Conservation (phyloP, 768 basidiomycete species). For the Cyclocybe cylindracea region DNA sequence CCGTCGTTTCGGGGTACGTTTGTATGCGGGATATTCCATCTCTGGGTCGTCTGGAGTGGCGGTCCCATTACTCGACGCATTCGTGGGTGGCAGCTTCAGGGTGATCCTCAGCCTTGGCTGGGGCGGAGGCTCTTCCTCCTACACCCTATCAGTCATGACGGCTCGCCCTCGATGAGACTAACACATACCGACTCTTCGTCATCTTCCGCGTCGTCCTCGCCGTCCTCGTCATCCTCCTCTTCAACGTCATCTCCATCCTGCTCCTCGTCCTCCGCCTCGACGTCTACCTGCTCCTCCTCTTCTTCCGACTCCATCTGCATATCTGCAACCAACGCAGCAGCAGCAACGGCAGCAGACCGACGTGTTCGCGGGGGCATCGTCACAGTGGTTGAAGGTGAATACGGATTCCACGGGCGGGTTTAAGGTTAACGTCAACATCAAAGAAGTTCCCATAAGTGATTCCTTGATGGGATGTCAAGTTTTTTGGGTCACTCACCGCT, state of each 20-base stretch:
- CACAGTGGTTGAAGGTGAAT: conserved; percentile 3
- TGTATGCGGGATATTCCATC: conserved; percentile 25
- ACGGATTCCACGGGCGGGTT: conserved; percentile 2
- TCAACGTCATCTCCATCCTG: conserved; percentile 28
- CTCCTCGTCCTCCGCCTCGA: conserved; percentile 34
- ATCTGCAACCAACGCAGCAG: conserved; percentile 30
- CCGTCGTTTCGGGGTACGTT: conserved; percentile 23
- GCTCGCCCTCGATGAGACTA: not conserved
- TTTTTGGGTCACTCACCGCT: conserved; percentile 25
- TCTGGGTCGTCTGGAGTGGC: conserved; percentile 34
- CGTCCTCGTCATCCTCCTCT: conserved; percentile 39
- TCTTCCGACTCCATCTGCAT: conserved; percentile 34
- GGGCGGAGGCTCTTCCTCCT: conserved; percentile 30
- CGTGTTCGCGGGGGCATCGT: conserved; percentile 34
- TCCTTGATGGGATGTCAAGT: conserved; percentile 14
- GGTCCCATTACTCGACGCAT: conserved; percentile 29
- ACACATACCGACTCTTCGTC: conserved; percentile 22
- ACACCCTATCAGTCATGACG: conserved; percentile 7
- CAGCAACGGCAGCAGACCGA: conserved; percentile 29
- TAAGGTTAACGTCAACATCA: conserved; percentile 16
- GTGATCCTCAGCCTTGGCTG: conserved; percentile 59
- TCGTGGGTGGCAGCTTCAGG: conserved; percentile 51
- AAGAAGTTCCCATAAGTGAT: conserved; percentile 25
- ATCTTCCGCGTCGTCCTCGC: conserved; percentile 27
- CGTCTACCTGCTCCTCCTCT: conserved; percentile 38